phyloP scores from a whole-genome alignment of 306 rosid species.

The Dryas drummondii region DNA sequence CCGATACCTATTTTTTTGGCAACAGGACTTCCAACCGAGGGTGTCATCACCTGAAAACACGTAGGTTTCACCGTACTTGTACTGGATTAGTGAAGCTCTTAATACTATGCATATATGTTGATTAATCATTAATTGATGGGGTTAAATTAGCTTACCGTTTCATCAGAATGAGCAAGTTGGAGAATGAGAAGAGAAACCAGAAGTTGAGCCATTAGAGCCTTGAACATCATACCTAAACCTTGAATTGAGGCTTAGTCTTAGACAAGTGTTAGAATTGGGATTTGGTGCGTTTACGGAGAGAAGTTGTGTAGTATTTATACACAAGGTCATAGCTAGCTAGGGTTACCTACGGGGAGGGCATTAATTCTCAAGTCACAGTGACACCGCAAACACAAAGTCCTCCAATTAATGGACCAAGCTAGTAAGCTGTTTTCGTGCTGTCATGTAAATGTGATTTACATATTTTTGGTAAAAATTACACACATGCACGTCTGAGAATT shows the following conservation, averaged over 20 bases:
- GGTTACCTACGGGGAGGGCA: too few relatives aligned
- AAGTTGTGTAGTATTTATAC: too few relatives aligned
- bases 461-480: too few relatives aligned
- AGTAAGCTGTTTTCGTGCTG: too few relatives aligned
- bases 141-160: conserved; percentile 19
- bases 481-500: too few relatives aligned
- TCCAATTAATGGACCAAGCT: too few relatives aligned
- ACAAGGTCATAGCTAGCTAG: too few relatives aligned
- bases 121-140: not conserved
- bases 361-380: too few relatives aligned
- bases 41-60: conserved; percentile 24
- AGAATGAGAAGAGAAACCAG: conserved; percentile 41
- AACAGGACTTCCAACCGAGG: conserved; percentile 22
- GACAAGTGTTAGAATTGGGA: not conserved
- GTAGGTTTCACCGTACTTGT: not conserved
- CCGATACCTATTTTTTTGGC: not conserved
- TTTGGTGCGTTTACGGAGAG: not conserved
- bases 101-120: too few relatives aligned
- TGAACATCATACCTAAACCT: conserved; percentile 4
- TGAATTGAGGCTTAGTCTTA: not conserved
- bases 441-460: too few relatives aligned
- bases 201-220: conserved; percentile 21
- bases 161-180: conserved; percentile 34
- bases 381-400: too few relatives aligned
- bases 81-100: not conserved